Evolutionary conservation across 1,284 basidiomycete species (phyloP).

Genomic region (Takashimella koratensis): DNA sequence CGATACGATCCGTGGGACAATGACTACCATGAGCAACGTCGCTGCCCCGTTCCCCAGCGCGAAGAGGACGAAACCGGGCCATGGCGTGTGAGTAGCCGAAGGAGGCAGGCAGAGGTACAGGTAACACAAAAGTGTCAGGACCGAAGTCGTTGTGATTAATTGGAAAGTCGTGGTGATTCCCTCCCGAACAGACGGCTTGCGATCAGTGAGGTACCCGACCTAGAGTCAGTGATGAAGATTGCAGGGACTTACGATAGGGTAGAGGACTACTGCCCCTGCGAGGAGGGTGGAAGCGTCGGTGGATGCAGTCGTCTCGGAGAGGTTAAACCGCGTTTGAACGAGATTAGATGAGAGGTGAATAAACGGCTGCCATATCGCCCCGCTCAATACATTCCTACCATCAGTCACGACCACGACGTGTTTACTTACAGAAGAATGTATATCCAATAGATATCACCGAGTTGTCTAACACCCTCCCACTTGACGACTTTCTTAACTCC

Average conservation of each 20-base stretch:
- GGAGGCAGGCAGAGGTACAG: slow-evolving; percentile 64
- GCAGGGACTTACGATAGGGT: slow-evolving; percentile 61
- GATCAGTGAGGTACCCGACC: slow-evolving; percentile 59
- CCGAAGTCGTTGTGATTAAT: slow-evolving; percentile 60
- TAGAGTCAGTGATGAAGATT: slow-evolving; percentile 26
- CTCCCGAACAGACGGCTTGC: neutral
- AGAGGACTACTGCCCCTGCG: slow-evolving; percentile 68
- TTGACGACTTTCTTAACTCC: slow-evolving; percentile 49
- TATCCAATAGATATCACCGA: slow-evolving; percentile 77
- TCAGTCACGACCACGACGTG: neutral
- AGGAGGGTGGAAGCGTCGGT: slow-evolving; percentile 66
- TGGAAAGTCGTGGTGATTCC: slow-evolving; percentile 52
- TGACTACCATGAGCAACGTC: slow-evolving; percentile 65
- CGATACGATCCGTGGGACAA: slow-evolving; percentile 69
- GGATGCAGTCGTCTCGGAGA: slow-evolving; percentile 61
- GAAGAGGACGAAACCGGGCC: slow-evolving; percentile 62
- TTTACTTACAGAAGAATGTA: slow-evolving; percentile 49
- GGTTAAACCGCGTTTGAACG: slow-evolving; percentile 62
- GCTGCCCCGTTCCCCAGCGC: slow-evolving; percentile 69
- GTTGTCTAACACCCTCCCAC: slow-evolving; percentile 37
- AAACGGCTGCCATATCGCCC: slow-evolving; percentile 74
- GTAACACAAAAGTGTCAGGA: slow-evolving; percentile 63
- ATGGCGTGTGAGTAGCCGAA: slow-evolving; percentile 56
- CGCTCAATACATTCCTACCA: slow-evolving; percentile 61
- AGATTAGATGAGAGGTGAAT: slow-evolving; percentile 73